phyloP scores from a whole-genome alignment of 2,329 filamentous ascomycete genomes.

The Sporothrix phasma region DNA sequence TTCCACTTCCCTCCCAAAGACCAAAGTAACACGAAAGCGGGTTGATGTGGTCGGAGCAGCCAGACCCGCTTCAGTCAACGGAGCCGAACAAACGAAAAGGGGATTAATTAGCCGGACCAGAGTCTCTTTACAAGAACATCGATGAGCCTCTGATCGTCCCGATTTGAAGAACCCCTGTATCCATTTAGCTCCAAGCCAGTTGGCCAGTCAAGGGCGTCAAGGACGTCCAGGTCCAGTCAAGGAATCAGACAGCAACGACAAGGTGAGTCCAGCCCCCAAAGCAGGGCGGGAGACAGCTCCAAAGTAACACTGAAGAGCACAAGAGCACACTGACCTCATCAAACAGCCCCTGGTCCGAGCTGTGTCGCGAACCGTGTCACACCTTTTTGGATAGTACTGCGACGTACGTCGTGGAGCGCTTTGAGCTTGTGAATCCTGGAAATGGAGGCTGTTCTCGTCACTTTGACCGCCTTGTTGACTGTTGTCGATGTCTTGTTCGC shows the following conservation, averaged over 20 bases:
- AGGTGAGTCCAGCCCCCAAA: not conserved
- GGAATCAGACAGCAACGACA: not conserved
- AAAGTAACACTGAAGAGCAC: too few relatives aligned
- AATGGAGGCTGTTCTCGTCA: not conserved
- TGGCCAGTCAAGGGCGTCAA: not conserved
- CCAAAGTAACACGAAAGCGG: not conserved
- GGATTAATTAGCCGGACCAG: not conserved
- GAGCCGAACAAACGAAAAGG: not conserved
- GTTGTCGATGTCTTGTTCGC: not conserved
- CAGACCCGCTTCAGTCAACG: not conserved
- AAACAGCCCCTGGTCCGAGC: conserved; percentile 3
- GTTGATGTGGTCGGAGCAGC: not conserved
- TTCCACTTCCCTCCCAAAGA: not conserved
- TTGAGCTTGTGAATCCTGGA: not conserved
- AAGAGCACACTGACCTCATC: not conserved
- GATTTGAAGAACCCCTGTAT: not conserved
- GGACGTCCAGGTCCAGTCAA: not conserved
- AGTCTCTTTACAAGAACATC: not conserved
- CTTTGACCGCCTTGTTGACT: not conserved
- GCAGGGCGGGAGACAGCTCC: not conserved
- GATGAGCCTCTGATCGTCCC: not conserved
- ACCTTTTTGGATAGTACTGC: not conserved
- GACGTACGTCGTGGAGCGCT: not conserved
- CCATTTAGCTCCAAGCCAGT: not conserved
- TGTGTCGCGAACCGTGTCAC: conserved; percentile 8